These are phyloP conservation scores for Gremmenia infestans DNA, from an alignment of 2,329 filamentous ascomycete genomes.

Conservation along the genomic window DNA sequence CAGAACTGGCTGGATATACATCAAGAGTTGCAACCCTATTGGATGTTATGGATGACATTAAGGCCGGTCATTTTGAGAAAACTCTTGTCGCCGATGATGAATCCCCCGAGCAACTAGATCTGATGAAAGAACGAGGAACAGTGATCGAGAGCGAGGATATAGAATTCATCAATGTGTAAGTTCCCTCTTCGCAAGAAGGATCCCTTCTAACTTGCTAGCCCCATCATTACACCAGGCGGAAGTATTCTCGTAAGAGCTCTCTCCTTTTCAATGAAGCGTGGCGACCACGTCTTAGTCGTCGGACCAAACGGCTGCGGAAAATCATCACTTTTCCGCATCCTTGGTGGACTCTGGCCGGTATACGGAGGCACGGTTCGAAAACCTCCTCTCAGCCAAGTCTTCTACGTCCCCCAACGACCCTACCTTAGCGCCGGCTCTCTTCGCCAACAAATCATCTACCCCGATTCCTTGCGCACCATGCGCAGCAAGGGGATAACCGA, in stretches of 20 bases:
- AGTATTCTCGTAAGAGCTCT: slow-evolving; percentile 83
- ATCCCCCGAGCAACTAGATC: slow-evolving; percentile 74
- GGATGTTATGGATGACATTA: slow-evolving; percentile 91
- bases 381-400: slow-evolving; percentile 87
- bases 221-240: slow-evolving; percentile 94
- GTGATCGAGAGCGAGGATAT: slow-evolving; percentile 81
- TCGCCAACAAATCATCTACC: slow-evolving; percentile 96
- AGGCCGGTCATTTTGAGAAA: slow-evolving; percentile 89
- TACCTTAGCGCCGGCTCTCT: slow-evolving; percentile 88
- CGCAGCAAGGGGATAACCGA: slow-evolving; percentile 79
- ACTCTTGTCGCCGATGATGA: slow-evolving; percentile 87
- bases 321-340: slow-evolving; percentile 90
- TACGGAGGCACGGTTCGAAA: slow-evolving; percentile 93
- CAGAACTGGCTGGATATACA: slow-evolving; percentile 92
- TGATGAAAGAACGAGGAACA: slow-evolving; percentile 75
- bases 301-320: slow-evolving; percentile 98
- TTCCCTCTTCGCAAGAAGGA: slow-evolving; percentile 13
- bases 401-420: slow-evolving; percentile 95
- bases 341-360: slow-evolving; percentile 94
- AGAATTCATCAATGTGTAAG: slow-evolving; percentile 74
- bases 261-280: slow-evolving; percentile 79
- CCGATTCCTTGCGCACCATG: slow-evolving; percentile 83
- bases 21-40: slow-evolving; percentile 84
- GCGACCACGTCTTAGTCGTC: slow-evolving; percentile 85
- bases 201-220: slow-evolving; percentile 37